phyloP scores from a whole-genome alignment of 179 eudicot genomes.

The Drosera spatulata region DNA sequence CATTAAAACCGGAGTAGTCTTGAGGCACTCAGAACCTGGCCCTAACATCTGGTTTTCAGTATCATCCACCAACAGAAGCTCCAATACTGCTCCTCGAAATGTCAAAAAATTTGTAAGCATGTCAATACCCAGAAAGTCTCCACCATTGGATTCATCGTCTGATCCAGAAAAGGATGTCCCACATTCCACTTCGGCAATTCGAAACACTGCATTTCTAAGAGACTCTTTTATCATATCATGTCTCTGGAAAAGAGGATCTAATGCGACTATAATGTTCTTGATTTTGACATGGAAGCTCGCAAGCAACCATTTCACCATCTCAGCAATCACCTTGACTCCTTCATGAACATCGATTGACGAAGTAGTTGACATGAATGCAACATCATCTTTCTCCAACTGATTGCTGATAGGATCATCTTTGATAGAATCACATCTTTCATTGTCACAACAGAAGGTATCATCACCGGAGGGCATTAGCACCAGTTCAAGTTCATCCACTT shows the following conservation, averaged over 20 bases:
- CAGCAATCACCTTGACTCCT: slow-evolving; percentile 92
- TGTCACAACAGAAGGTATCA: slow-evolving; percentile 9
- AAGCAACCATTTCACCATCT: slow-evolving; percentile 81
- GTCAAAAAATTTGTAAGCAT: slow-evolving; percentile 57
- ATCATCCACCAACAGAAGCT: slow-evolving; percentile 53
- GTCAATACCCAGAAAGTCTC: slow-evolving; percentile 48
- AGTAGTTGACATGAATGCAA: slow-evolving; percentile 10
- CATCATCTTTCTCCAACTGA: slow-evolving; percentile 26
- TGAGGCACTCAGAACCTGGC: slow-evolving; percentile 21
- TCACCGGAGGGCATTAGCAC: slow-evolving; percentile 39
- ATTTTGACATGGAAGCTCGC: slow-evolving; percentile 76
- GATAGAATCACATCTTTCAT: slow-evolving; percentile 19
- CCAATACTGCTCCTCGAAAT: slow-evolving; percentile 70
- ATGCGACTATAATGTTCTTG: slow-evolving; percentile 64
- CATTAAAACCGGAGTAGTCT: slow-evolving; percentile 47
- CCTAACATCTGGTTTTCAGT: slow-evolving; percentile 18
- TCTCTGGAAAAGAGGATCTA: slow-evolving; percentile 41
- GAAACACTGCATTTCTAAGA: slow-evolving; percentile 57
- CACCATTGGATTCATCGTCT: slow-evolving; percentile 13
- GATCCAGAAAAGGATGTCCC: slow-evolving; percentile 65
- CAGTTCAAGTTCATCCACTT: slow-evolving; percentile 79
- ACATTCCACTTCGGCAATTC: slow-evolving; percentile 60
- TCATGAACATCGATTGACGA: slow-evolving; percentile 61
- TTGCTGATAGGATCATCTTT: slow-evolving; percentile 10
- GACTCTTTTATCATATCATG: slow-evolving; percentile 17